Evolutionary conservation across 768 basidiomycete species (phyloP), one percentile per base, ranked within the genome.

Genomic region (Lactarius hatsudake): DNA sequence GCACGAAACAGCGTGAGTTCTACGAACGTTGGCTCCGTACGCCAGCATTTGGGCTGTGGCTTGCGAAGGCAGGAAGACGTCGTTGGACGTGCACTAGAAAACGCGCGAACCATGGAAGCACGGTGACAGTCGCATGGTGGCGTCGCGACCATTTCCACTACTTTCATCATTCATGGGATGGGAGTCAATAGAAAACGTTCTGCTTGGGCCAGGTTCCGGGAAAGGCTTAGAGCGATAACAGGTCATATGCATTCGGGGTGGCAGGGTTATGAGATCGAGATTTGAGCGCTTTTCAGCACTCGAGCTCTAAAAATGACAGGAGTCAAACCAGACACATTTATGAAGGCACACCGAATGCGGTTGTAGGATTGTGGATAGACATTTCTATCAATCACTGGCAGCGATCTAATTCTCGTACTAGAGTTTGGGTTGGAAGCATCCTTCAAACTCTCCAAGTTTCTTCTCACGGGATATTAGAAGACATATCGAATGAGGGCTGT

Each of bases 41-140:
- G 2, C 88, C 89, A 2, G 84, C 86, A 9, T 94, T 94, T 76
- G 91, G 89, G 20, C 69, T 89, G 48, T 94, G 92, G 91, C 78
- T 94, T 32, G 87, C 87, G 13, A 81, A 81, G 81, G 68, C 91
- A 93, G 76, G 91, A 93, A 71, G 83, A 84, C 38, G 84, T 90
- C 58, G 86, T 93, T 51, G 82, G 85, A 65, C 78, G 76, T 30
- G 84, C 87, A 43, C 75, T 91, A 73, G 72, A 71, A 28, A 74
- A 70, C 20, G 54, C 62, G 28, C 55, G 58, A 20, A 34, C n/a
- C 15, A 59, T 51, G 57, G 38, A 28, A 48, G 43, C 32, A 38
- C 58, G 38, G 55, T 56, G 32, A 36, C 28, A 38, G 12, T 51
- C 3, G 36, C 23, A 18, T 18, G 20, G n/a, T 58, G 23, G 17